Base-by-base conservation (phyloP, 305 asterid species). In the Fraxinus ornus region DNA sequence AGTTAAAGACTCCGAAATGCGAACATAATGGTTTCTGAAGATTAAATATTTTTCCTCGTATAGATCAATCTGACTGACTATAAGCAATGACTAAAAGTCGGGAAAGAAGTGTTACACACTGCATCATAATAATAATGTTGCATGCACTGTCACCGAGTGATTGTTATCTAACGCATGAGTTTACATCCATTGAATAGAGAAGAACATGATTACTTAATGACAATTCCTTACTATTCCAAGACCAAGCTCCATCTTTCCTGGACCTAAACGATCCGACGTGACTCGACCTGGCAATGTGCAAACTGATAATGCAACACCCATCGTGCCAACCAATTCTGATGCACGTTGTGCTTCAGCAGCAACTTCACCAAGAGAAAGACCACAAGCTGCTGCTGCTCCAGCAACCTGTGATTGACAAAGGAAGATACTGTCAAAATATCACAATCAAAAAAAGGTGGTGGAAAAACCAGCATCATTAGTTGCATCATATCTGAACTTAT, bases 161-260 rank as follows among this genome's bases (percentile, higher is more conserved):
- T 82, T 9, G 39, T 47, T 47, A 82, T 73, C 79, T 70, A 26
- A 6, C 39, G 2, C 75, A 24, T 22, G 73, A 32, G 10, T 70
- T 17, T 30, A 13, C 73, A 62, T 80, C 26, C 71, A 75, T 57
- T 83, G 39, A 57, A 80, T 75, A 64, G 32, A 52, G 24, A 28
- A 33, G 49, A 82, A 80, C 12, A 70, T 7, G 21, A 78, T 75
- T 19, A 74, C 77, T 47, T 39, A 28, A 83, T 47, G 24, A 28
- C 35, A 81, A 80, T 68, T 71, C 66, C 97, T 94, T 88, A 96
- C 99, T 71, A 96, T 92, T 91, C 99, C 99, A 90, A 96, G 98
- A 88, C 99, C 99, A 91, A 96, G 98, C 93, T 94, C 99, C 95
- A 96, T 94, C 86, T 93, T 96, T 36, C 98, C 97, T 82, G 97